A percentile compares a stretch with the other conserved stretches of the same genome.
Evolutionary conservation across 805 yeast species (phyloP).

Genomic region (Candida maesae): DNA sequence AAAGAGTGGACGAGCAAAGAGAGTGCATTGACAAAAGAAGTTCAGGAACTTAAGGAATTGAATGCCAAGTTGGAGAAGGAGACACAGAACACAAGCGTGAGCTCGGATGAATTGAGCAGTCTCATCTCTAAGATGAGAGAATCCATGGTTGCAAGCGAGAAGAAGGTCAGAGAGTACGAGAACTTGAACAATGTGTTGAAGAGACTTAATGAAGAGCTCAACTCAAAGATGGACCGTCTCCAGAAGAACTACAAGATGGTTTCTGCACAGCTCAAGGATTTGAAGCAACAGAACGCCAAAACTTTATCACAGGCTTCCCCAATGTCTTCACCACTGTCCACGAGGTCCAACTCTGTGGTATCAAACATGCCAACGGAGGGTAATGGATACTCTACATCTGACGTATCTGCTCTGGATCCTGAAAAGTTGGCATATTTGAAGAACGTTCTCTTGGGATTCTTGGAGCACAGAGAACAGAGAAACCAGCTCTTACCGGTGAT

Average conservation of each 20-base stretch:
- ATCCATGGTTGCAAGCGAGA: conserved; percentile 48
- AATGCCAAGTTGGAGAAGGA: conserved; percentile 29
- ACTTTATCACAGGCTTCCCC: conserved; percentile 14
- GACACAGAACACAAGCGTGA: conserved; percentile 25
- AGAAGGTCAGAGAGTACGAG: conserved; percentile 54
- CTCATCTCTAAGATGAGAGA: conserved; percentile 44
- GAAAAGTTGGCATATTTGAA: conserved; percentile 72
- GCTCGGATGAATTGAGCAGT: conserved; percentile 30
- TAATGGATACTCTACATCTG: conserved; percentile 1
- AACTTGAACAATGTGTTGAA: conserved; percentile 49
- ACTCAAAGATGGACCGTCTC: conserved; percentile 60
- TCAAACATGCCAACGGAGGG: conserved; percentile 23
- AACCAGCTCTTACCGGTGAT: conserved; percentile 81
- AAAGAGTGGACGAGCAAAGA: conserved; percentile 37
- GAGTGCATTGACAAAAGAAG: conserved; percentile 26
- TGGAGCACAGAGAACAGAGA: conserved; percentile 92
- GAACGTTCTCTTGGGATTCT: conserved; percentile 85
- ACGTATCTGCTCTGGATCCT: conserved; percentile 16
- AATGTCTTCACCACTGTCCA: conserved; percentile 25
- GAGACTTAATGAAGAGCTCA: conserved; percentile 62
- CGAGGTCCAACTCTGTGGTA: conserved; percentile 36
- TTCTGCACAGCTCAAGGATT: conserved; percentile 45
- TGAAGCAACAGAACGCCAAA: conserved; percentile 6
- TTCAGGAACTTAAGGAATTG: conserved; percentile 29
- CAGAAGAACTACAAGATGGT: conserved; percentile 65